phyloP scores from a whole-genome alignment of 2,329 filamentous ascomycete genomes.

The Dendryphion nanum region DNA sequence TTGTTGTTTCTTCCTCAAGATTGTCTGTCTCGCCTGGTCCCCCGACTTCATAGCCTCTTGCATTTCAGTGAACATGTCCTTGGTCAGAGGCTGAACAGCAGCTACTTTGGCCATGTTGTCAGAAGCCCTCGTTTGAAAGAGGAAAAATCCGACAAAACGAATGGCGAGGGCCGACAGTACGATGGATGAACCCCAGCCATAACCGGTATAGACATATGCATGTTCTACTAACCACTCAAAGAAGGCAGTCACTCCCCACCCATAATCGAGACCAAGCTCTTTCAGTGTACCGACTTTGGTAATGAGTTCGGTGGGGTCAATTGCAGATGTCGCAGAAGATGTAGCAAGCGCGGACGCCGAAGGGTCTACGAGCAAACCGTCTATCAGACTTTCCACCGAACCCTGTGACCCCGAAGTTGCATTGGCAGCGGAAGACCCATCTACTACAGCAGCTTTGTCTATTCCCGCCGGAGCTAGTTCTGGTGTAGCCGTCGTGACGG shows the following conservation, averaged over 20 bases:
- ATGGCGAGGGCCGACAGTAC: constrained; percentile 62
- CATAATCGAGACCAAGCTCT: constrained; percentile 80
- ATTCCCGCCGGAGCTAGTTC: constrained; percentile 38
- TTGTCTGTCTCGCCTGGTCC: constrained; percentile 42
- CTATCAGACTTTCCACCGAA: constrained; percentile 18
- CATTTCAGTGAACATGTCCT: constrained; percentile 59
- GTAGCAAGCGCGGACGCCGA: background rate
- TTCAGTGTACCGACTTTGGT: constrained; percentile 81
- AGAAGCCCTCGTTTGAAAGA: constrained; percentile 61
- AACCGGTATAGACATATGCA: constrained; percentile 69
- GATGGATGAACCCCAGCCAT: constrained; percentile 83
- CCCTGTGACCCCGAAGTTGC: constrained; percentile 8
- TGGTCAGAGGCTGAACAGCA: constrained; percentile 57
- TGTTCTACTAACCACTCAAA: constrained; percentile 80
- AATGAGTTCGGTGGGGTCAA: constrained; percentile 59
- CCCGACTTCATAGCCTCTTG: constrained; percentile 41
- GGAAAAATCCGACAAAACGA: constrained; percentile 61
- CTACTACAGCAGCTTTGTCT: constrained; percentile 25
- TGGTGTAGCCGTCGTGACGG: constrained; percentile 30
- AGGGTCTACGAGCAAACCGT: constrained; percentile 4
- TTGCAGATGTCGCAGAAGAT: constrained; percentile 4
- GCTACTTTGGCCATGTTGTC: constrained; percentile 63
- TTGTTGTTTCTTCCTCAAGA: constrained; percentile 48
- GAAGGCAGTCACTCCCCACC: constrained; percentile 71
- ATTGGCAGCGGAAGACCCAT: constrained; percentile 17